These are phyloP conservation scores for Ogataea paradorogensis DNA, from an alignment of 805 yeast species.

Conservation along the genomic window DNA sequence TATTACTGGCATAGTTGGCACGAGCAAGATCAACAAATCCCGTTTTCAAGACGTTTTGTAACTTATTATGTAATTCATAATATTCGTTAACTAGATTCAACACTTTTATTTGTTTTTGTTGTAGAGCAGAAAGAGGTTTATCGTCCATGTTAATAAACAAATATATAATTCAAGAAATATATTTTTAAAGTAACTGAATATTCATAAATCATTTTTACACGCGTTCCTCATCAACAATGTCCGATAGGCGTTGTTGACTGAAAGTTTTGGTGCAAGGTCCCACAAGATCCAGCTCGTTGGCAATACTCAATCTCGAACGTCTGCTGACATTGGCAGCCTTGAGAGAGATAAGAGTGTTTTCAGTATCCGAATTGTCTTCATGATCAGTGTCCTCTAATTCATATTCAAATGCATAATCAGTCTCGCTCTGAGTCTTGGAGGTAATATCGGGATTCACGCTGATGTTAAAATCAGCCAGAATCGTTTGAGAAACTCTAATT, in stretches of 20 bases:
- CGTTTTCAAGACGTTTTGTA: constrained; percentile 22
- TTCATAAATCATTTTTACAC: constrained; percentile 1
- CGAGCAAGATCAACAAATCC: constrained; percentile 42
- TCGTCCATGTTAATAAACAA: background rate
- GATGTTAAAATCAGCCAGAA: background rate
- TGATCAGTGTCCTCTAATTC: constrained; percentile 11
- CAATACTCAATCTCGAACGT: constrained; percentile 25
- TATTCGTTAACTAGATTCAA: constrained; percentile 36
- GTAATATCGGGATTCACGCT: background rate
- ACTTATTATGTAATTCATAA: constrained; percentile 26
- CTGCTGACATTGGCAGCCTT: constrained; percentile 29
- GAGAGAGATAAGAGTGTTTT: constrained; percentile 22
- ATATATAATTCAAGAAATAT: background rate
- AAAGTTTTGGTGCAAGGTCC: constrained; percentile 11
- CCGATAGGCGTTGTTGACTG: constrained; percentile 14
- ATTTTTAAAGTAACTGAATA: background rate
- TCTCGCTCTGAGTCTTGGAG: background rate
- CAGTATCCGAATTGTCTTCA: constrained; percentile 19
- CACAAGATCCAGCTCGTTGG: constrained; percentile 17
- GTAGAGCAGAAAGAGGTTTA: constrained; percentile 1
- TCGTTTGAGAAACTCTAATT: background rate
- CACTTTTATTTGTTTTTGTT: constrained; percentile 18
- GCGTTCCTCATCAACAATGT: constrained; percentile 11
- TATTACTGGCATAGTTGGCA: constrained; percentile 38
- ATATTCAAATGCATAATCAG: constrained; percentile 2